Base-by-base conservation (phyloP, 2,329 filamentous ascomycete genomes). In the Epichloe sibirici region DNA sequence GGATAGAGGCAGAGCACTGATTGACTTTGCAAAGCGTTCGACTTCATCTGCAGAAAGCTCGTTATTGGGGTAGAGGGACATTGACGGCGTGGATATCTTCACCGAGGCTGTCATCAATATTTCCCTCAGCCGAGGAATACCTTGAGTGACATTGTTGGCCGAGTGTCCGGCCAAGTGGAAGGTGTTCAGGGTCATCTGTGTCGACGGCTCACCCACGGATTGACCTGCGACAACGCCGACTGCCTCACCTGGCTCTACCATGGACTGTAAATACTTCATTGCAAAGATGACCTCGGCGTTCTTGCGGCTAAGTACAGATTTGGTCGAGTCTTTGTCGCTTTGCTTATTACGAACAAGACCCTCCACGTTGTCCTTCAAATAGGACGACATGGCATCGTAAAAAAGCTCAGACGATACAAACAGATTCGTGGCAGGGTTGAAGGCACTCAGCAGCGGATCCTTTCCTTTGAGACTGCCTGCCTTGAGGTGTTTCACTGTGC, bases 81-180 rank as follows among this genome's bases (percentile, higher is more conserved):
- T 95, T 5, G 83, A 81, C 2, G 93, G 93, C 0, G 93, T 98
- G 40, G 89, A 87, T 57, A 97, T 96, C 45, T 85, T 80, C 49
- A 83, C 80, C 65, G 88, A 93, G 28, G 93, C 93, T 48, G 93
- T 97, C 93, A 98, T 98, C 58, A 98, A 80, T 62, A 98, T 96
- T 78, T 98, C 93, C 72, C 93, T 81, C 21, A 98, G 78, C 71
- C 93, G 89, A 54, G 93, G 93, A 65, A 98, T 97, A 88, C 93
- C 93, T 21, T 96, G 80, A 0, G 93, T 98, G 65, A 98, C 94
- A 78, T 98, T 98, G 77, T 96, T 97, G 34, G 93, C 86, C 21
- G 93, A 90, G 75, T 97, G 91, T 64, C 93, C 93, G 69, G 93
- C 93, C 80, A 98, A 88, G 79, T 98, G 93, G 81, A 98, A 98